These are phyloP conservation scores for Candida odintsovae DNA, from an alignment of 805 yeast species.

Conservation along the genomic window DNA sequence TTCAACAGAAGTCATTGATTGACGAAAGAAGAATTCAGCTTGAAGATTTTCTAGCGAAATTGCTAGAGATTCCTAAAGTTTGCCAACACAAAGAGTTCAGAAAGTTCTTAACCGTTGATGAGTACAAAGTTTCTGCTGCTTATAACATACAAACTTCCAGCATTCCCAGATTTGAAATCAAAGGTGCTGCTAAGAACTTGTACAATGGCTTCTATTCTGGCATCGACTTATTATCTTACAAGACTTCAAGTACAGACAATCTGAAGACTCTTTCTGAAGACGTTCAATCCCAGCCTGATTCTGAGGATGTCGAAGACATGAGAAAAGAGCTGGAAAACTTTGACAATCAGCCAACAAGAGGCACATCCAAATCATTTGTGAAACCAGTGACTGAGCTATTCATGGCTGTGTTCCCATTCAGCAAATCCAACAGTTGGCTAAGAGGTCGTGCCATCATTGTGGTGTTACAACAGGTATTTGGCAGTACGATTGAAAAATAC, in stretches of 20 bases:
- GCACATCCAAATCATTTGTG: slow-evolving; percentile 47
- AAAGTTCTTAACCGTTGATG: slow-evolving; percentile 54
- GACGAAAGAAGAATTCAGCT: slow-evolving; percentile 59
- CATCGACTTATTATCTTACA: slow-evolving; percentile 8
- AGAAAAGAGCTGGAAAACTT: slow-evolving; percentile 47
- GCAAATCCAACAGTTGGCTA: slow-evolving; percentile 65
- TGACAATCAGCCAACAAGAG: slow-evolving; percentile 11
- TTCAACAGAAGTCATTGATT: slow-evolving; percentile 56
- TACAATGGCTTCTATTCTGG: slow-evolving; percentile 17
- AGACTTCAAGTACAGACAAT: slow-evolving; percentile 11
- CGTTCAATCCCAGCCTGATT: background rate
- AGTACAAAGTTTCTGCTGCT: slow-evolving; percentile 9
- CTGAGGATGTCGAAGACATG: slow-evolving; percentile 38
- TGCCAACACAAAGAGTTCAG: slow-evolving; percentile 72
- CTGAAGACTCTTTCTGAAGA: background rate
- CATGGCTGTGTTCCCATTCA: slow-evolving; percentile 61
- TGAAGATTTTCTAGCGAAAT: slow-evolving; percentile 52
- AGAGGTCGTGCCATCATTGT: slow-evolving; percentile 80
- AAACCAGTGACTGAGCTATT: slow-evolving; percentile 79
- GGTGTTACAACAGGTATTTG: slow-evolving; percentile 77
- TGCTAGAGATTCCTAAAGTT: slow-evolving; percentile 59
- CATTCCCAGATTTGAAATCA: slow-evolving; percentile 8
- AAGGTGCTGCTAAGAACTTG: slow-evolving; percentile 17
- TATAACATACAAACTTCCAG: background rate
- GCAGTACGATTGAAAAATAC: slow-evolving; percentile 75